Evolutionary conservation across 192 early-diverging fungal genomes (phyloP).

Genomic region (Tieghemiomyces parasiticus): DNA sequence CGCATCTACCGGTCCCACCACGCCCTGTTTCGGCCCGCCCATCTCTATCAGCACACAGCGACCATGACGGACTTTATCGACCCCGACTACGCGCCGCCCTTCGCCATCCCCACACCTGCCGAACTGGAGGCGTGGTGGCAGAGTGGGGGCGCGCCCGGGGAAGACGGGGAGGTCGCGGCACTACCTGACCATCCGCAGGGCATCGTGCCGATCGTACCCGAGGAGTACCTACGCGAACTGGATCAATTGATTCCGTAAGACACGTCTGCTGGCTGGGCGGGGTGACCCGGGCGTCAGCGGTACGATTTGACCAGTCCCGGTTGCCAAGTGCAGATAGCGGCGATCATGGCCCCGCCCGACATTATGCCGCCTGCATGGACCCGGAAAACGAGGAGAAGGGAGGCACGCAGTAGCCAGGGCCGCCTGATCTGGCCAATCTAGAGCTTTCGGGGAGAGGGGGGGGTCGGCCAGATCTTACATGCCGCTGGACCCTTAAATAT

Average conservation of each 20-base stretch:
- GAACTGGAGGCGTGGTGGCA: constrained; percentile 30
- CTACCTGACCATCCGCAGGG: constrained; percentile 6
- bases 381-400: no score
- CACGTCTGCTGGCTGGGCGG: no score
- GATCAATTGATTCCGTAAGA: background rate
- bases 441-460: no score
- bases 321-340: no score
- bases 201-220: constrained; percentile 9
- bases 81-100: constrained; percentile 34
- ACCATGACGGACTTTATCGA: constrained; percentile 38
- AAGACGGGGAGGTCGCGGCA: background rate
- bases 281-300: no score
- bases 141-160: background rate
- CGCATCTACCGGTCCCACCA: constrained; percentile 13
- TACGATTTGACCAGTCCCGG: no score
- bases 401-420: no score
- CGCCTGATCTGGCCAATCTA: no score
- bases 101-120: constrained; percentile 41
- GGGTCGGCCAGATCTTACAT: no score
- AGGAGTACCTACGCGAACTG: constrained; percentile 7
- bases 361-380: no score
- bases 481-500: no score
- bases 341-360: no score
- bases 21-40: constrained; percentile 28
- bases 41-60: constrained; percentile 26